Evolutionary conservation across 768 basidiomycete genomes (phyloP).

Genomic region (Suillus decipiens): DNA sequence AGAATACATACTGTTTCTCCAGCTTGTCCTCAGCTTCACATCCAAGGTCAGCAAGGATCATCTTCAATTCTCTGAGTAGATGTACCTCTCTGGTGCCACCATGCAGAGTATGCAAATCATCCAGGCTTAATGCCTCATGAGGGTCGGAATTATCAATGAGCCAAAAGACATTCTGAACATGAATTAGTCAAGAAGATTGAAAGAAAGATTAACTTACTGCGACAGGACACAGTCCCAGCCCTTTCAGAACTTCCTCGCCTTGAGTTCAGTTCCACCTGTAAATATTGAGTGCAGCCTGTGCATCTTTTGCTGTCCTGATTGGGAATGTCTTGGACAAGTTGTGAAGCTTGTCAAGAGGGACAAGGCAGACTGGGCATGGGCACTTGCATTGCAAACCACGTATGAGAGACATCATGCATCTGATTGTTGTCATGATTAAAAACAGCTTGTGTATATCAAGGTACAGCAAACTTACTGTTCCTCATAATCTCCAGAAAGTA

Average conservation of each 20-base stretch:
- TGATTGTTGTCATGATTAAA: neutral
- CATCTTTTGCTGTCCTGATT: slow-evolving; percentile 1
- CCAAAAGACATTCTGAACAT: slow-evolving; percentile 42
- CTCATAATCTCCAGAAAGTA: slow-evolving; percentile 29
- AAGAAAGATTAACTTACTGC: neutral
- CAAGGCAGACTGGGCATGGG: slow-evolving; percentile 40
- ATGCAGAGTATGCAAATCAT: slow-evolving; percentile 38
- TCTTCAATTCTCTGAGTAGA: slow-evolving; percentile 28
- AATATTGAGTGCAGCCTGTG: neutral
- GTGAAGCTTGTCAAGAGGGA: slow-evolving; percentile 27
- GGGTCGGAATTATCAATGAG: slow-evolving; percentile 35
- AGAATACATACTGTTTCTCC: neutral
- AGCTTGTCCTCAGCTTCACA: neutral
- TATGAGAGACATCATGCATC: slow-evolving; percentile 37
- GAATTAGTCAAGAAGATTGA: neutral
- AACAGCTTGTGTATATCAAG: too few relatives aligned
- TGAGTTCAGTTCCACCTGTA: slow-evolving; percentile 5
- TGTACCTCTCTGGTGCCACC: slow-evolving; percentile 35
- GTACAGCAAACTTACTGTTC: slow-evolving; percentile 21
- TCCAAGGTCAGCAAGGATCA: slow-evolving; percentile 18
- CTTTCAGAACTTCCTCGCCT: slow-evolving; percentile 9
- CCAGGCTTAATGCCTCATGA: slow-evolving; percentile 35
- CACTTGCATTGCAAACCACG: slow-evolving; percentile 26
- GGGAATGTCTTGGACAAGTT: slow-evolving; percentile 15
- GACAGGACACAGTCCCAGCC: slow-evolving; percentile 4